Base-by-base conservation (phyloP, 176 grass and related monocot species). In the Alloteropsis semialata region DNA sequence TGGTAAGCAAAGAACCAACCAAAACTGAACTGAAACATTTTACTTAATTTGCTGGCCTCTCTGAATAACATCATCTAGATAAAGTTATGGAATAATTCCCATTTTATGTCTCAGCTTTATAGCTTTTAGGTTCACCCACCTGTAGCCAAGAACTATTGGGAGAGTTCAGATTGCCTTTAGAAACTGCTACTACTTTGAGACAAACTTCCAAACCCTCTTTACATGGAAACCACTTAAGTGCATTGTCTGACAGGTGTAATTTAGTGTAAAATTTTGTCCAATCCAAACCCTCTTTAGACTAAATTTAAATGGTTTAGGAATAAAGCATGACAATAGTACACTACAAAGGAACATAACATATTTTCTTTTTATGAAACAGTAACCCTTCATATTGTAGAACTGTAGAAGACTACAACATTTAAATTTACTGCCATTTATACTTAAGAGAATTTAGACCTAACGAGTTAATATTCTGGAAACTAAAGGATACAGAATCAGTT, bases 111-210 rank as follows among this genome's bases (percentile, higher is more conserved):
- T 99, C 96, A 83, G 91, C 91, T 85, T 99, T 91, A 99, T 92
- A 83, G 96, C 96, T 84, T 99, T 99, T 88, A 99, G 93, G 93
- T 96, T 99, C 85, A 99, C 93, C 96, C 96, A 96, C 78, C 96
- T 99, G 78, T 88, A 75, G 69, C 56, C 33, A 85, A 37, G 34
- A 78, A 74, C 3, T 38, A 56, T 93, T 77, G 90, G 84, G 46
- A 55, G 10, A 78, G 45, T 2, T 62, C 34, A 71, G 38, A 50
- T 78, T 84, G 69, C 89, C n/a, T n/a, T 85, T 94, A 96, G 93
- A 99, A 74, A 78, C 96, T 99, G 74, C n/a, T n/a, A n/a, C n/a
- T n/a, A n/a, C n/a, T n/a, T n/a, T n/a, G n/a, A n/a, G n/a, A n/a
- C n/a, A n/a, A n/a, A n/a, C n/a, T n/a, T n/a, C n/a, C n/a, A n/a